Evolutionary conservation across 176 grass and related monocot species (phyloP), one percentile per base, ranked within the genome.

Genomic region (Alopecurus myosuroides): DNA sequence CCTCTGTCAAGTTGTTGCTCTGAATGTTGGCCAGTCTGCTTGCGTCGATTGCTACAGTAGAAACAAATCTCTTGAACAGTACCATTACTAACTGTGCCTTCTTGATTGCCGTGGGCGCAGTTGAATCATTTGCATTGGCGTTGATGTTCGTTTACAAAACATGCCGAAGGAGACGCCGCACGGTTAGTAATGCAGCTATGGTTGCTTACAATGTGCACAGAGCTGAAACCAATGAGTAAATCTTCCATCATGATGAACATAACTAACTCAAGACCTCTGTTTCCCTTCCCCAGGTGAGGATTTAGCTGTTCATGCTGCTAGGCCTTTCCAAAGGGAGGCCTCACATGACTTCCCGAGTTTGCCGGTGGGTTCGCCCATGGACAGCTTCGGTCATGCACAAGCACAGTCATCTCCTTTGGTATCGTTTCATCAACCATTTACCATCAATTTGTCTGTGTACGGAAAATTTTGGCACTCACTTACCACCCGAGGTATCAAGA

Each of bases 271-370:
- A 53, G 7, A 13, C 7, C 13, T 63, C 23, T 52, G 13, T 14
- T 61, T 61, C 23, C 7, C 48, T 17, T 26, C 7, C 14, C 23
- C 90, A 97, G 94, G 50, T 85, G 90, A 65, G 81, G 88, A 84
- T 78, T 57, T 97, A 75, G 90, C 92, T 25, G 77, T 94, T 70
- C 84, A 94, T 91, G 51, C 88, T 80, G 88, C 92, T 31, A 92
- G 90, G 29, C 90, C 92, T 70, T 97, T 97, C 76, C 88, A 94
- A 50, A 70, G 79, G 40, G 71, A 77, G 44, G 84, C 94, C 29
- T 36, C 91, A 70, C 25, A 44, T 17, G 44, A 75, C 28, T 49
- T 50, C 1, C 17, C 11, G 7, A 28, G 4, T 46, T 18, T 51
- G 26, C 17, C 1, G 2, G 29, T 75, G 15, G 4, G 45, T 74